phyloP scores from a whole-genome alignment of 441 rosid species.

The Populus hybrid region DNA sequence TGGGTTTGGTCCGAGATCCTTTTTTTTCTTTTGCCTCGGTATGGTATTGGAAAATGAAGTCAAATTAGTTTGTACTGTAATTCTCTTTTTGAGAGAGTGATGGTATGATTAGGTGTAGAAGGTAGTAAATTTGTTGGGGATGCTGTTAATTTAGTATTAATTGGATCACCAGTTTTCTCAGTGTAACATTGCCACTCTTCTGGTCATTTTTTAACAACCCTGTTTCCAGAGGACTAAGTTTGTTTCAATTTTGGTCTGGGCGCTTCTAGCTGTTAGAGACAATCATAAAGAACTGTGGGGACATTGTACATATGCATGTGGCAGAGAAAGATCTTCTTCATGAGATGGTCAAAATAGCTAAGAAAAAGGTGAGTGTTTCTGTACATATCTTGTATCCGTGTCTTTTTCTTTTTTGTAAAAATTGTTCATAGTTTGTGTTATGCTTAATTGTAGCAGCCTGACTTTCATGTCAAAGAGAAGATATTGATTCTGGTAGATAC shows the following conservation, averaged over 20 bases:
- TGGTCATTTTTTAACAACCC: constrained; percentile 8
- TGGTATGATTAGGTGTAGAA: not conserved
- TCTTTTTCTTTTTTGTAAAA: constrained; percentile 11
- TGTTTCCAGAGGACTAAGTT: constrained; percentile 5
- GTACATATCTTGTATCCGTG: constrained; percentile 9
- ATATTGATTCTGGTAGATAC: constrained; percentile 80
- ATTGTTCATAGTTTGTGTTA: constrained; percentile 28
- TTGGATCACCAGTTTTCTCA: not conserved
- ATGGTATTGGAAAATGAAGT: not conserved
- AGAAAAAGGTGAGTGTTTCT: constrained; percentile 73
- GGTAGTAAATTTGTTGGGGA: not conserved
- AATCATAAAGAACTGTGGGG: constrained; percentile 93
- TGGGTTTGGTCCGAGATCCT: not conserved
- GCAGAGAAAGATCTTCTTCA: constrained; percentile 93
- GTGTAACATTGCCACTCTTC: not conserved
- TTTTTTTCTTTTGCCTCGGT: not conserved
- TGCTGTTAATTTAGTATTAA: not conserved
- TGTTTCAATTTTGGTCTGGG: constrained; percentile 15
- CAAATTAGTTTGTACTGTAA: not conserved
- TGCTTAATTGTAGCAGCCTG: constrained; percentile 78
- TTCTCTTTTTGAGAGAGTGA: constrained; percentile 1
- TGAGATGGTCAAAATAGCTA: constrained; percentile 89
- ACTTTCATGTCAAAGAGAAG: constrained; percentile 91
- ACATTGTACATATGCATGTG: constrained; percentile 96
- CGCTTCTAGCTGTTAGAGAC: constrained; percentile 83